phyloP scores from a whole-genome alignment of 2,329 filamentous ascomycete genomes.

The Fusarium hainanense region DNA sequence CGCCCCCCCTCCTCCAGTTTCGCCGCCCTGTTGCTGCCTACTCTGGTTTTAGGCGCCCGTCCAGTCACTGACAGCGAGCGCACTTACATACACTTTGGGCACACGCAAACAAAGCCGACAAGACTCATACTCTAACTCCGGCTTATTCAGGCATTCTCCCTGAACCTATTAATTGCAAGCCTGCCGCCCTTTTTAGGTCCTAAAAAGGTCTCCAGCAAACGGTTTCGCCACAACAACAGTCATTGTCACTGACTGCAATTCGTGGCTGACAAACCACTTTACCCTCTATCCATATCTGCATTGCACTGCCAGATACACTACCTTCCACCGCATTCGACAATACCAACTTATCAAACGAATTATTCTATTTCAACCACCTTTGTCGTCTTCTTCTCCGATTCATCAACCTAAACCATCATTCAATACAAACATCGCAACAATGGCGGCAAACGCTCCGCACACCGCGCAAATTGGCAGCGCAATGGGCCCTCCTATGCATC shows the following conservation, averaged over 20 bases:
- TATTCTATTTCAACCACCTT: conserved; percentile 31
- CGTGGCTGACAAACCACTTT: conserved; percentile 53
- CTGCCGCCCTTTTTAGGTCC: conserved; percentile 32
- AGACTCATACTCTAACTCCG: conserved; percentile 33
- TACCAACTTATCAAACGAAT: conserved; percentile 35
- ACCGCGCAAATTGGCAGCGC: conserved; percentile 35
- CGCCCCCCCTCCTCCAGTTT: too few relatives aligned
- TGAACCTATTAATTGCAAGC: conserved; percentile 36
- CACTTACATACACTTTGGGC: conserved; percentile 40
- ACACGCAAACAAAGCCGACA: conserved; percentile 39
- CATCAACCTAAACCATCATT: conserved; percentile 24
- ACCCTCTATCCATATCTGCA: conserved; percentile 12
- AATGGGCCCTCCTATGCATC: conserved; percentile 48
- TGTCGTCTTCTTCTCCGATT: conserved; percentile 21
- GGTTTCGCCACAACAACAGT: conserved; percentile 45
- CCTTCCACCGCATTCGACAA: conserved; percentile 50
- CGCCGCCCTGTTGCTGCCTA: conserved; percentile 43
- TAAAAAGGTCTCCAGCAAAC: conserved; percentile 23
- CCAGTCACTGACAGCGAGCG: conserved; percentile 41
- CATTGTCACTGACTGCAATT: conserved; percentile 37
- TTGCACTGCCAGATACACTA: conserved; percentile 34
- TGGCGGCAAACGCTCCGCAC: conserved; percentile 44
- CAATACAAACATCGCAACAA: conserved; percentile 34
- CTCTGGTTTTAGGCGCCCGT: conserved; percentile 39
- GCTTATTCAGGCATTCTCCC: conserved; percentile 32